Evolutionary conservation across 352 stramenopile genomes (phyloP), one percentile per base, ranked within the genome.

Genomic region (Phytophthora uliginosa): DNA sequence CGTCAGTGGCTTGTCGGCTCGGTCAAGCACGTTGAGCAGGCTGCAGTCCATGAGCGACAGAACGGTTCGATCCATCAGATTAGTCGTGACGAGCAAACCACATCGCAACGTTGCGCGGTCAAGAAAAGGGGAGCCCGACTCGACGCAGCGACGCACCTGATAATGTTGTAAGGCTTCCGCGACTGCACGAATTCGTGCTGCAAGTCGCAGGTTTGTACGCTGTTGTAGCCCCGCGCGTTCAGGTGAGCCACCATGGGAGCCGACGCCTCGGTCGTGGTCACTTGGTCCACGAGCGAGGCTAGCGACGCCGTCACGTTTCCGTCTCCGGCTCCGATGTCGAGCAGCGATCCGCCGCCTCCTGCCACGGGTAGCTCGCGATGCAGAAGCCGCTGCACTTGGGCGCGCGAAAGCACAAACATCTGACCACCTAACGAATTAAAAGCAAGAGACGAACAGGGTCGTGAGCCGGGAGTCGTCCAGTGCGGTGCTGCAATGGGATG

Each of bases 331-430:
- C 88, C 90, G 69, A 96, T 93, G 47, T 96, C 90, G 10, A 96
- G 83, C 34, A 96, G 59, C 15, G 84, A 85, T 1, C 81, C 77
- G 20, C 76, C 74, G 9, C 53, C 38, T 56, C 28, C 57, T 53
- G 26, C 45, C n/a, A 89, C 61, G 9, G 63, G 75, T 40, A 86
- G 63, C 0, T 92, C 72, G n/a, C 73, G 81, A 48, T 77, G 77
- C 28, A 95, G 71, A 20, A 95, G 81, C n/a, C 55, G 77, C 68
- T 89, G 79, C 54, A 93, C 88, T 72, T 96, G 90, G 53, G 81
- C 78, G 18, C 79, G 70, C 0, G 88, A 96, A 18, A 95, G 78
- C 65, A 96, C 90, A 68, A 96, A 96, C 89, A 96, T 96, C 81
- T 96, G 88, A 36, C 88, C 90, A 73, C 89, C 88, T 96, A 71